Evolutionary conservation across 2,329 filamentous ascomycete genomes (phyloP).

Genomic region (Pyrenochaeta sp.): DNA sequence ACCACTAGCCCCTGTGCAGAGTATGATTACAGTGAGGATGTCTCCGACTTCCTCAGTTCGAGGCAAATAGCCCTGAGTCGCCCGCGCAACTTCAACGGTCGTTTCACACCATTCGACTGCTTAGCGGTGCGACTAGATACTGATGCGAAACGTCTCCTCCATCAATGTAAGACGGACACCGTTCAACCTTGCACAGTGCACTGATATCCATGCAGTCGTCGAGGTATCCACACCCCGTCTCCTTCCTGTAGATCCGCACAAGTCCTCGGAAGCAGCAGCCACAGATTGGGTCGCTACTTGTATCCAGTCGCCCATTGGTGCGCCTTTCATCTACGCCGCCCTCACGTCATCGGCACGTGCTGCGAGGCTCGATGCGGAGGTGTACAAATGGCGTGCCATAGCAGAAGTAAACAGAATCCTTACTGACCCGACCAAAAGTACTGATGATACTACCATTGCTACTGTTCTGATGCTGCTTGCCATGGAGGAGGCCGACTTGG

Average conservation of each 20-base stretch:
- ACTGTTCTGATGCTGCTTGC: conserved; percentile 43
- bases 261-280: conserved; percentile 24
- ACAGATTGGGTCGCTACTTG: conserved; percentile 36
- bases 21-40: conserved; percentile 17
- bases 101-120: conserved; percentile 33
- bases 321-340: conserved; percentile 41
- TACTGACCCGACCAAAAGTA: conserved; percentile 26
- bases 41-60: conserved; percentile 14
- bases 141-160: conserved; percentile 27
- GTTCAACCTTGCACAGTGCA: background rate
- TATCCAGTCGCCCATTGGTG: conserved; percentile 32
- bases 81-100: conserved; percentile 19
- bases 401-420: conserved; percentile 39
- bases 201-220: conserved; percentile 27
- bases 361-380: conserved; percentile 25
- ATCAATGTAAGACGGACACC: conserved; percentile 36
- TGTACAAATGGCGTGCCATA: conserved; percentile 40
- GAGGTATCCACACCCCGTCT: conserved; percentile 27
- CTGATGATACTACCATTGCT: conserved; percentile 43
- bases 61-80: conserved; percentile 7
- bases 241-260: conserved; percentile 38
- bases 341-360: conserved; percentile 33
- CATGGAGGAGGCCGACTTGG: conserved; percentile 41
- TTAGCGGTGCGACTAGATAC: conserved; percentile 32
- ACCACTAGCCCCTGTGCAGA: conserved; percentile 21